Percentiles rank a stretch among this genome's conserved stretches.
These are phyloP conservation scores for Aspergillus sp. DNA, from an alignment of 2,329 filamentous ascomycete genomes.

Conservation along the genomic window DNA sequence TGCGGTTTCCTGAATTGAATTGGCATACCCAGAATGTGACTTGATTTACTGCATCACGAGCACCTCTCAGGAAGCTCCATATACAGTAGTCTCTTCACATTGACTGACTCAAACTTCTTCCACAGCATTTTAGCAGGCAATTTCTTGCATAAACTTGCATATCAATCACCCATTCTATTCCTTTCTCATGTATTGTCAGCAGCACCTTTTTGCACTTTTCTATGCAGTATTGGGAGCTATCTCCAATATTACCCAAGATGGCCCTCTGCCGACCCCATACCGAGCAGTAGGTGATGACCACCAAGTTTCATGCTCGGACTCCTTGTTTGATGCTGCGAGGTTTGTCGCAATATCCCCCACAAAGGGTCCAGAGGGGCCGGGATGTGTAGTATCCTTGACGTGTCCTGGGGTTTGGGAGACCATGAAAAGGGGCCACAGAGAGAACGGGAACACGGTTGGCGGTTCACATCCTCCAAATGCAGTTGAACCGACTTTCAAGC, in stretches of 20 bases:
- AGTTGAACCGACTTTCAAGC: neutral
- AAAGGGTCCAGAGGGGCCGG: neutral
- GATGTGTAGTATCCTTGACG: neutral
- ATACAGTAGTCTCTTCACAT: neutral
- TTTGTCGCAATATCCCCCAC: neutral
- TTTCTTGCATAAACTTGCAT: neutral
- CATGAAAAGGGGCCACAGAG: neutral
- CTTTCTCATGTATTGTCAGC: constrained; percentile 4
- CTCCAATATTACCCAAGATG: constrained; percentile 1
- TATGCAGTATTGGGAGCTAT: neutral
- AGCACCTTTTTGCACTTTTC: neutral
- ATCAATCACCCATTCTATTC: neutral
- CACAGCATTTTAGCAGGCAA: neutral
- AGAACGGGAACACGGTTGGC: neutral
- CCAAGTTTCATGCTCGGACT: neutral
- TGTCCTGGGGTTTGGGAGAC: neutral
- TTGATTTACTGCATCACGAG: neutral
- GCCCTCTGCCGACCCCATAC: neutral
- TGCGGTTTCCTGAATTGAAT: neutral
- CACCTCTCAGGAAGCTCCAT: neutral
- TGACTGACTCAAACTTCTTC: neutral
- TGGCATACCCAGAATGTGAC: neutral
- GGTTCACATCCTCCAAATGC: neutral
- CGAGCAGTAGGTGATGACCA: neutral
- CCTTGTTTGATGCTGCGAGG: neutral